Percentiles rank a stretch among this genome's conserved stretches.
Evolutionary conservation across 495 filamentous ascomycete species (phyloP).

Genomic region (Penicillium macrosclerotiorum): DNA sequence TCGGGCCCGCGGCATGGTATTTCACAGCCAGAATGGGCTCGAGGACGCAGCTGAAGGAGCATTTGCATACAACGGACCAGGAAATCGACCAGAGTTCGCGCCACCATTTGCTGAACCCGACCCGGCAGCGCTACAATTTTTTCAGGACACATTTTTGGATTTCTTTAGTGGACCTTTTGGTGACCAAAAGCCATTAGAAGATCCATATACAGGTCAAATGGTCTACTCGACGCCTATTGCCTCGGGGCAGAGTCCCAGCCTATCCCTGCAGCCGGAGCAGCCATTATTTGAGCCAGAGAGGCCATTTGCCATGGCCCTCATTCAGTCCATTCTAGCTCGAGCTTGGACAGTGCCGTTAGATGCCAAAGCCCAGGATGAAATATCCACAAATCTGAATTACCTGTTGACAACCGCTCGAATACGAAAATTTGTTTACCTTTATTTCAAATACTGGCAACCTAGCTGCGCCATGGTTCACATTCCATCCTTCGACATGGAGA

Average conservation of each 20-base stretch:
- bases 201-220: constrained; percentile 20
- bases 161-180: constrained; percentile 45
- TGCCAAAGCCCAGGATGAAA: constrained; percentile 37
- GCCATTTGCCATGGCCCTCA: constrained; percentile 35
- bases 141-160: constrained; percentile 40
- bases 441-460: constrained; percentile 48
- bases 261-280: constrained; percentile 16
- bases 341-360: constrained; percentile 39
- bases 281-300: constrained; percentile 34
- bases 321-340: constrained; percentile 37
- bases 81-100: constrained; percentile 13
- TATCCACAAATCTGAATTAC: constrained; percentile 37
- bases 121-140: constrained; percentile 28
- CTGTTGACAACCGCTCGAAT: constrained; percentile 44
- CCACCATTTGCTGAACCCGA: constrained; percentile 27
- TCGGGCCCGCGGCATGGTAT: constrained; percentile 33
- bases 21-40: constrained; percentile 29
- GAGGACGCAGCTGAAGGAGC: constrained; percentile 20
- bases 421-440: constrained; percentile 38
- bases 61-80: constrained; percentile 18
- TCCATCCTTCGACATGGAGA: constrained; percentile 40
- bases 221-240: constrained; percentile 15
- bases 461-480: constrained; percentile 43
- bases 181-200: constrained; percentile 25
- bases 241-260: constrained; percentile 16